Conservation (phyloP, 2,329 filamentous ascomycete species). For the Dothistroma pini region DNA sequence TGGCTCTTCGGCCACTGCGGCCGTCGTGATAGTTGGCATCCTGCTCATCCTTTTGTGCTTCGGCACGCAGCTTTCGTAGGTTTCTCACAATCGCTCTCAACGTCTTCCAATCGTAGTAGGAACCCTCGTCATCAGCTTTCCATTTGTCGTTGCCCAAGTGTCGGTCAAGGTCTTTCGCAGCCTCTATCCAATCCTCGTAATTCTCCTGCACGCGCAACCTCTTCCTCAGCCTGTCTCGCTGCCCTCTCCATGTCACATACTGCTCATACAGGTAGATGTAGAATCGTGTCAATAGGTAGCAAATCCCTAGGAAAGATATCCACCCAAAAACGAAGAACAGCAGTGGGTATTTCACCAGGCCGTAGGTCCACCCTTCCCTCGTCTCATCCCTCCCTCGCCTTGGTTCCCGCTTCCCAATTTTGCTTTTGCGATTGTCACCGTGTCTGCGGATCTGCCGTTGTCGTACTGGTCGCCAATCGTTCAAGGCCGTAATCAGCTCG, state of each 20-base stretch:
- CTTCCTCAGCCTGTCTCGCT: constrained; percentile 65
- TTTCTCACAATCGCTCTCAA: constrained; percentile 73
- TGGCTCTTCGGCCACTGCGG: constrained; percentile 45
- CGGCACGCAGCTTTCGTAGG: constrained; percentile 59
- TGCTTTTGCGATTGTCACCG: constrained; percentile 28
- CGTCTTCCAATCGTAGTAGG: constrained; percentile 85
- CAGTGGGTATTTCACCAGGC: constrained; percentile 86
- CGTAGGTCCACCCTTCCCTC: constrained; percentile 87
- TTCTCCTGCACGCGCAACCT: constrained; percentile 67
- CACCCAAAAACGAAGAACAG: constrained; percentile 75
- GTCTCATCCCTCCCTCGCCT: constrained; percentile 75
- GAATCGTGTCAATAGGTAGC: constrained; percentile 75
- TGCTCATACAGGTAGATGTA: constrained; percentile 95
- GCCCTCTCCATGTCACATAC: constrained; percentile 82
- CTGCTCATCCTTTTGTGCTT: constrained; percentile 54
- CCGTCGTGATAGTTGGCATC: constrained; percentile 34
- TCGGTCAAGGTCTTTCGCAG: constrained; percentile 72
- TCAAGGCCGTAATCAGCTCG: constrained; percentile 78
- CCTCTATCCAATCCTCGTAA: constrained; percentile 79
- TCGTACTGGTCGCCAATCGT: constrained; percentile 91
- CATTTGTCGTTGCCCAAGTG: constrained; percentile 78
- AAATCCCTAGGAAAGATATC: constrained; percentile 67
- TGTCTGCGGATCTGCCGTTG: constrained; percentile 54
- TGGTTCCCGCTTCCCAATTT: constrained; percentile 36
- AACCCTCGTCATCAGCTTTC: constrained; percentile 69